Evolutionary conservation across 192 early-diverging fungal species (phyloP), one percentile per base, ranked within the genome.

Genomic region (Coemansia sp.): DNA sequence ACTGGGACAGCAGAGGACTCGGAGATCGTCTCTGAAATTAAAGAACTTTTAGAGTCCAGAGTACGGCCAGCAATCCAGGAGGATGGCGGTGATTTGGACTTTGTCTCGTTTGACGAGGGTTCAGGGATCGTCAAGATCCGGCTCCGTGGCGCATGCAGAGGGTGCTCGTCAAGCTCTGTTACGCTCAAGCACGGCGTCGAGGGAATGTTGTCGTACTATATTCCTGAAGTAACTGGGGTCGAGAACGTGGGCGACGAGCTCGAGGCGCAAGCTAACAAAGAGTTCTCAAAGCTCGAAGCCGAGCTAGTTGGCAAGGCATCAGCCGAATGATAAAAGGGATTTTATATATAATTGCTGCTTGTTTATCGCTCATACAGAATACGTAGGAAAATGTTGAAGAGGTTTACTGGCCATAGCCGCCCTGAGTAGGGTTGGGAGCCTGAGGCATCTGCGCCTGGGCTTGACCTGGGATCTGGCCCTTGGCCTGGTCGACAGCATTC

Each of bases 181-280:
- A 99, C 95, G 0, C 82, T 99, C 24, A 99, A 97, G 84, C 97
- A 97, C 65, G 97, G 97, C 0, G 97, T 99, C 42, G 97, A 99
- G 72, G 97, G 94, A 52, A 99, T 99, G 97, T 80, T 99, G 57
- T 94, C 92, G 86, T 95, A 99, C 72, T 99, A 98, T 58, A 87
- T 99, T 58, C 95, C 96, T 0, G 97, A 98, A 60, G 93, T 99
- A 17, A 83, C 87, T 6, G 61, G 82, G 6, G 90, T 94, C 0
- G 93, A 95, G 62, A 93, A 97, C 65, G 90, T 92, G 2, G 82
- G 90, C 60, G 95, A 97, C 68, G 92, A 90, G 53, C 74, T 87
- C 21, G 97, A 99, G 24, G 67, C 68, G 1, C 77, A 94, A 59
- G 85, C 89, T 0, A 67, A 87, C 36, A 76, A 87, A 37, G 97